Base-by-base conservation (phyloP, 495 filamentous ascomycete genomes). In the Lasiosphaeriaceae sp. region DNA sequence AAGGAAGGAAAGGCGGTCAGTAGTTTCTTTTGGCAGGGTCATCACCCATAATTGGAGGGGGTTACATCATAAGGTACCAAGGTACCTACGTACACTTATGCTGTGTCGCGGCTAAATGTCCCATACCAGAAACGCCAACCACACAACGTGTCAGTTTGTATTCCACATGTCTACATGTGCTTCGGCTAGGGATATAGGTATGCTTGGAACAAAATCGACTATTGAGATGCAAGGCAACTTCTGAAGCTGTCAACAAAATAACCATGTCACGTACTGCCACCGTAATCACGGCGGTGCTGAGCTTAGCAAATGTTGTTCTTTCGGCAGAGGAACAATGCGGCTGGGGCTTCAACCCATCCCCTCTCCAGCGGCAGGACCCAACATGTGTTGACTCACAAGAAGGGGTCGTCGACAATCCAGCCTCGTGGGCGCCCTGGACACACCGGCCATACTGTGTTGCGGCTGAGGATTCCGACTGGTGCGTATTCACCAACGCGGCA, bases 401-500 rank as follows among this genome's bases (percentile, higher is more conserved):
- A 17, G 45, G 9, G 24, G 23, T 26, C 19, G 21, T 8, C 12
- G 4, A 47, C 9, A 14, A 52, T 53, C 62, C 60, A 20, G 20
- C 35, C 39, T 3, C 54, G 26, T 64, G 56, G 65, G 29, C 52
- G 16, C 71, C 71, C 1, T 74, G 71, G 71, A 72, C 70, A 5
- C 69, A 63, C 46, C 57, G 41, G 6, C 71, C 71, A 0, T 52
- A 58, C 51, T 72, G 71, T 48, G 21, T 54, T n/a, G 51, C 58
- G 3, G 47, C 60, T 51, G 47, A 50, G 11, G 52, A 52, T 2
- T 48, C 60, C 2, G 47, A 65, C 45, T 70, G 61, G 52, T 74
- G 72, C 62, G 58, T 74, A 43, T 74, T 63, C 61, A 73, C 68
- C 21, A 66, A 63, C 56, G 70, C 66, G 17, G 50, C 54, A 19